Base-by-base conservation (phyloP, 768 basidiomycete species). In the Lepiota brunneoincarnata region DNA sequence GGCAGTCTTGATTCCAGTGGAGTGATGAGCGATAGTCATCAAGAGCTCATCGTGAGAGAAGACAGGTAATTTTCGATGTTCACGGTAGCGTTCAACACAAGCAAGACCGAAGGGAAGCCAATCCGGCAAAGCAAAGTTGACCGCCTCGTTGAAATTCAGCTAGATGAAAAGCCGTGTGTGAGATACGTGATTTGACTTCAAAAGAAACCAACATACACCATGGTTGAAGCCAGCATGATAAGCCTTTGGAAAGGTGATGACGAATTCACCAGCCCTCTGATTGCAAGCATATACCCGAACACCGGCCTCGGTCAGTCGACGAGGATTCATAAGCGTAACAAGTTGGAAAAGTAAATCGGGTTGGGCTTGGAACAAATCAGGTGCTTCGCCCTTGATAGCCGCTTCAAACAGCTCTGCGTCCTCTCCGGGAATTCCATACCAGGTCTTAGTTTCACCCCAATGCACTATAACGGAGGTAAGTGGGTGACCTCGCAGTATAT, bases 201-300 rank as follows among this genome's bases (percentile, higher is more conserved):
- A 38, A 57, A 34, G 20, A 26, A 47, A 36, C 43, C 39, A 53
- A 81, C 91, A 67, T 73, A 95, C 94, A 49, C 95, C 96, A 69
- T 98, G 97, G 67, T 98, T 98, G 76, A 98, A 98, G 2, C 95
- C 95, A 48, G 93, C 92, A 67, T 98, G 94, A 72, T 97, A 99
- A 9, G 94, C 94, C 72, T 96, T 94, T 0, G 97, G 97, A 69
- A 93, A 95, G 2, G 97, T 98, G 59, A 99, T 85, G 56, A 98
- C 94, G 68, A 98, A 96, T 74, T 98, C 97, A 46, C 95, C 93
- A 18, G 97, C 90, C 49, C 97, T 81, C 72, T 99, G 97, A 69
- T 98, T 96, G 75, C 91, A 95, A 28, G 89, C 93, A 64, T 83
- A 93, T 11, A 98, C 93, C 45, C 86, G 86, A 35, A 98, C 97